A percentile compares a stretch with the other conserved stretches of the same genome.
Conservation (phyloP, 331 rosid genomes). For the Quercus lobata region DNA sequence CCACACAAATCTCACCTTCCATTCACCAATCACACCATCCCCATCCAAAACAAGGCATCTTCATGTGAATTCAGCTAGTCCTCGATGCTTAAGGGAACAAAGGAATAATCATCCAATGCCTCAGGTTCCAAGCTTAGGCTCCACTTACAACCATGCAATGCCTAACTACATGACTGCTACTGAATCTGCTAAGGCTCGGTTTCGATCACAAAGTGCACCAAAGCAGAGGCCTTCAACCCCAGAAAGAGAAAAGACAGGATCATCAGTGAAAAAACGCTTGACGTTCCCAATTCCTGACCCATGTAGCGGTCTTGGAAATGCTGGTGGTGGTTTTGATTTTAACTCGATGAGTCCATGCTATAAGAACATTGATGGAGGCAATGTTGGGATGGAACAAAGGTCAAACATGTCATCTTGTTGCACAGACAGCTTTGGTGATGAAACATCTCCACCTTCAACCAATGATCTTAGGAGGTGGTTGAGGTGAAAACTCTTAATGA, state of each 20-base stretch:
- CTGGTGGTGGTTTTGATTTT: background rate
- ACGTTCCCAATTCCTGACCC: conserved; percentile 25
- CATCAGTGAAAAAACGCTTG: conserved; percentile 39
- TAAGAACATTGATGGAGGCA: background rate
- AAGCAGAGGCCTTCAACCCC: conserved; percentile 35
- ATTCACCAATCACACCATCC: conserved; percentile 30
- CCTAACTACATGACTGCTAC: conserved; percentile 53
- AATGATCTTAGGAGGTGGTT: conserved; percentile 23
- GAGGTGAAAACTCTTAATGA: background rate
- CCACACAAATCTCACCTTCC: conserved; percentile 8
- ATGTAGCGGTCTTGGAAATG: background rate
- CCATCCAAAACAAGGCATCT: conserved; percentile 21
- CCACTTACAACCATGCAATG: conserved; percentile 3
- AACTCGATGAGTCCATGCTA: background rate
- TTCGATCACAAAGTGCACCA: conserved; percentile 47
- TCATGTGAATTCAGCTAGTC: conserved; percentile 34
- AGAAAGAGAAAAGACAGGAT: conserved; percentile 21
- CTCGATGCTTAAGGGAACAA: conserved; percentile 23
- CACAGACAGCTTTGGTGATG: conserved; percentile 23
- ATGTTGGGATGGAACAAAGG: conserved; percentile 12
- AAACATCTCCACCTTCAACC: conserved; percentile 24
- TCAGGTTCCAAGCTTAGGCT: background rate
- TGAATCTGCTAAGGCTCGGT: conserved; percentile 48
- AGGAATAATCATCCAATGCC: conserved; percentile 1
- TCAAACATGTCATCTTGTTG: conserved; percentile 22